Evolutionary conservation across 1,284 basidiomycete genomes (phyloP), one percentile per base, ranked within the genome.

Genomic region (Pascua guehoae): DNA sequence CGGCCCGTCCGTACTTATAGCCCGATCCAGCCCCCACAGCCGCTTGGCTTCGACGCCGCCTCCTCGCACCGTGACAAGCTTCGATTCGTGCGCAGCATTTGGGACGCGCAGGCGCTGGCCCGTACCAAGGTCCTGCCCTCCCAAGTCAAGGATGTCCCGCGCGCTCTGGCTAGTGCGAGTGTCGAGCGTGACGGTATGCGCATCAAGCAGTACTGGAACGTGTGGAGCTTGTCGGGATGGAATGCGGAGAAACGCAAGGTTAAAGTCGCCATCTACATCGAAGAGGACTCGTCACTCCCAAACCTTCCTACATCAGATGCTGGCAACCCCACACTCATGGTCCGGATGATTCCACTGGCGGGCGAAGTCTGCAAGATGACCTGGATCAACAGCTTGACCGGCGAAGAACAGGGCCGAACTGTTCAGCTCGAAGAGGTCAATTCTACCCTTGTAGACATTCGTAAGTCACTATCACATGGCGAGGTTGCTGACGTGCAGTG

Each of bases 31-130:
- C 89, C 90, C 3, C 87, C 88, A 11, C 76, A 82, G 36, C 79
- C 85, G 0, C 71, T 82, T 41, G 83, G 84, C 57, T 71, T 86
- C 36, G 87, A 90, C 67, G 85, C 87, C 15, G 75, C 79, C 0
- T 81, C 83, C 49, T 82, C 85, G 2, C 81, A 84, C 55, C 72
- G 70, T 5, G 87, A 88, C 69, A 94, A 91, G 75, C 80, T 82
- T 51, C 84, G 88, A n/a, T 93, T 95, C 71, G 73, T 97, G 53
- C 85, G 91, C 61, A 90, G 89, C 68, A 73, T 93, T 9, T 94
- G 92, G 89, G 81, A 82, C 37, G 86, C 85, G 17, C 91, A 95
- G 70, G 89, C 90, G 5, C 83, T 83, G 46, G 87, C 87, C 62
- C 81, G 90, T 51, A 84, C 88, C 2, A 84, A 84, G 56, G 73